Evolutionary conservation across 768 basidiomycete species (phyloP), one percentile per base, ranked within the genome.

Genomic region (Cantharellus cinnabarinus): DNA sequence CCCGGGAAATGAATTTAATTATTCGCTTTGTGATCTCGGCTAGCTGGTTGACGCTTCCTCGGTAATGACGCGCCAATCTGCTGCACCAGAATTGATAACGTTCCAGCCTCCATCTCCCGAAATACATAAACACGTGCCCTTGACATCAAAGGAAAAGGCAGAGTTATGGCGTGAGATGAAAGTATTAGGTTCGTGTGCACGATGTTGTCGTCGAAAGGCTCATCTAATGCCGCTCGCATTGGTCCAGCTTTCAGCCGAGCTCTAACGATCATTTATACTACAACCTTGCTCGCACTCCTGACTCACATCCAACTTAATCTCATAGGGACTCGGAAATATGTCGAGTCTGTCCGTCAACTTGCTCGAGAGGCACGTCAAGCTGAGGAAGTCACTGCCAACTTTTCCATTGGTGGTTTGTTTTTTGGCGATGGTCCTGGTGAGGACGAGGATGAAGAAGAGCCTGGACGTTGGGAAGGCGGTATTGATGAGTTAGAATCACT

Each of bases 111-210:
- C 20, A 0, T 29, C 20, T 29, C 20, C 20, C 20, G 20, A 29
- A 29, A 29, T 29, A 29, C 20, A 29, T 29, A 29, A 29, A 29
- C 20, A 29, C 20, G 20, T 29, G 20, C 20, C 20, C 20, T 39
- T 41, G 20, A 41, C 63, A 48, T 70, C 71, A 35, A 73, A 77
- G 62, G 80, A 77, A n/a, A 90, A 83, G 67, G 78, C 77, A 1
- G 83, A 93, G 65, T 73, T 98, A 4, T 98, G 94, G 94, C 81
- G 82, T 60, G 89, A 95, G 70, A 77, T 95, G 42, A 97, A 95
- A 68, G 78, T 90, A 42, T 79, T 93, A 40, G 82, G 88, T 83
- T 66, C 53, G 77, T 73, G 10, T 48, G 10, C 29, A 10, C 52
- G 7, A 14, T 37, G 14, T 10, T 37, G 52, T 54, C 35, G 20